phyloP scores from a whole-genome alignment of 345 rosid species.

The Brassica nigra region DNA sequence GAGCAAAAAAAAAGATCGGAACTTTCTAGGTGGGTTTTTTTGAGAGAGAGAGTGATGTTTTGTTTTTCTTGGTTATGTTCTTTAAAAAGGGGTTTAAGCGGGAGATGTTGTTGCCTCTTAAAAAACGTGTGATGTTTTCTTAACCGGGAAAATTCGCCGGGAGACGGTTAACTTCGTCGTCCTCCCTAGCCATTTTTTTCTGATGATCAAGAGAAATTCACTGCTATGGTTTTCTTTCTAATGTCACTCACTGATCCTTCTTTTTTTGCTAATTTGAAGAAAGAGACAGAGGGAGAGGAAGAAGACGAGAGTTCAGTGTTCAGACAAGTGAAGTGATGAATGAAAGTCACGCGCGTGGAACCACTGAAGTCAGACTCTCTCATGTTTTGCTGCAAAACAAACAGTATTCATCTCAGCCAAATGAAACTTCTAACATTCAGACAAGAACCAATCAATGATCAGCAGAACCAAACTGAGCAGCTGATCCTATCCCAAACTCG shows the following conservation, averaged over 20 bases:
- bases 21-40: constrained; percentile 27
- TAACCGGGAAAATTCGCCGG: constrained; percentile 47
- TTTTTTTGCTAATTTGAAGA: constrained; percentile 5
- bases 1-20: constrained; percentile 12
- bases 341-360: constrained; percentile 39
- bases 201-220: not conserved
- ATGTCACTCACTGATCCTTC: constrained; percentile 28
- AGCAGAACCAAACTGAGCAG: constrained; percentile 89
- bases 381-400: constrained; percentile 63
- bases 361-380: too few species aligned
- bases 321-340: not conserved
- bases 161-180: constrained; percentile 37
- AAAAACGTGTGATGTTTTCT: constrained; percentile 21
- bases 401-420: constrained; percentile 22
- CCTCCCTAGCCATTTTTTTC: not conserved
- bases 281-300: constrained; percentile 37
- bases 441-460: constrained; percentile 45
- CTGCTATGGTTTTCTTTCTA: not conserved
- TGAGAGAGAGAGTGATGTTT: not conserved
- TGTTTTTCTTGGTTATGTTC: not conserved
- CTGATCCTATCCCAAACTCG: constrained; percentile 90
- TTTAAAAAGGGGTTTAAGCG: constrained; percentile 17
- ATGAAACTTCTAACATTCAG: not conserved
- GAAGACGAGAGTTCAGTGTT: constrained; percentile 8
- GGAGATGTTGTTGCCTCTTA: constrained; percentile 26